phyloP scores from a whole-genome alignment of 768 basidiomycete genomes.

The Boletus edulis region DNA sequence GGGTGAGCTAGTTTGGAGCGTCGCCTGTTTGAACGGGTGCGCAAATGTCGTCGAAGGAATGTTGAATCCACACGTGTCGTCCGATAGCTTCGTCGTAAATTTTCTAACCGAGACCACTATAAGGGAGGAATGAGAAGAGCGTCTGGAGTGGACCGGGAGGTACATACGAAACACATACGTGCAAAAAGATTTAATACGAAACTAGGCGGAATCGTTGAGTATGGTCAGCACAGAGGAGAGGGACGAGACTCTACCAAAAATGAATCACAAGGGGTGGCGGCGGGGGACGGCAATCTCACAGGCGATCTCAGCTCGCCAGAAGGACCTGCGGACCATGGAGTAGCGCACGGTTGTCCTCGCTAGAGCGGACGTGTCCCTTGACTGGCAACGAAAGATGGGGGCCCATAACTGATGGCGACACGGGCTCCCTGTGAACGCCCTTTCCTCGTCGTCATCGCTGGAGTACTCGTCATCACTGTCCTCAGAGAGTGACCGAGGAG shows the following conservation, averaged over 20 bases:
- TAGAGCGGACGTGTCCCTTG: conserved; percentile 2
- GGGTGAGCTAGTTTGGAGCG: conserved; percentile 10
- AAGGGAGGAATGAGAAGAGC: not conserved
- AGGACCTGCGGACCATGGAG: not conserved
- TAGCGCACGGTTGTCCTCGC: not conserved
- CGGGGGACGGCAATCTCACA: too few relatives aligned
- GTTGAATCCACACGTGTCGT: conserved; percentile 8
- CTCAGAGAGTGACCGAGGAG: conserved; percentile 1
- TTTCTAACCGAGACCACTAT: conserved; percentile 11
- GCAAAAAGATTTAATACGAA: not conserved
- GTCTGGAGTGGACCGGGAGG: not conserved
- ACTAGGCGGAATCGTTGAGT: not conserved
- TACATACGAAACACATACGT: not conserved
- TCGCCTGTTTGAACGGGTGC: conserved; percentile 11
- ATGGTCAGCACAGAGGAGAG: too few relatives aligned
- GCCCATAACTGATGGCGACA: too few relatives aligned
- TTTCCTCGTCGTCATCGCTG: not conserved
- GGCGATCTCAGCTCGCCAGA: too few relatives aligned
- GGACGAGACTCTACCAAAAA: too few relatives aligned
- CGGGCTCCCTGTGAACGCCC: too few relatives aligned
- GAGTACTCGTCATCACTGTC: conserved; percentile 2
- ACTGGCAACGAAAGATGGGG: too few relatives aligned
- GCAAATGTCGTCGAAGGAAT: conserved; percentile 9
- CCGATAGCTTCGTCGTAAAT: not conserved
- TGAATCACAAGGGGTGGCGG: too few relatives aligned